phyloP scores from a whole-genome alignment of 176 grass and related monocot genomes.

The Carex parvula region DNA sequence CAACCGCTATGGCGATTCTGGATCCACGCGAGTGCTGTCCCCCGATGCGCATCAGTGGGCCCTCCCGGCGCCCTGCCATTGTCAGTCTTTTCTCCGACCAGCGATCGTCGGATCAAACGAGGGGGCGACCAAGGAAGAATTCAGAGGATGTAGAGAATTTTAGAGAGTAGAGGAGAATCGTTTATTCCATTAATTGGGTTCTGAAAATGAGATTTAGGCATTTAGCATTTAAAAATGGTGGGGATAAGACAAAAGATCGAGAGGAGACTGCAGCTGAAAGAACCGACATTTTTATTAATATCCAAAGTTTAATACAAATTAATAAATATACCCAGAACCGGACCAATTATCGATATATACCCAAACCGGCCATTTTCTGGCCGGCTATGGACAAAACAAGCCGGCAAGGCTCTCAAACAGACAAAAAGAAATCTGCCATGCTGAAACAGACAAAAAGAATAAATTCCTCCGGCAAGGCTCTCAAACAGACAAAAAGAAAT shows the following conservation, averaged over 20 bases:
- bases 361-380: too few species aligned
- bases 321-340: too few species aligned
- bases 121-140: neutral
- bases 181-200: neutral
- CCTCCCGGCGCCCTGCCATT: constrained; percentile 76
- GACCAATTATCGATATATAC: too few species aligned
- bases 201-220: neutral
- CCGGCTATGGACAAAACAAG: too few species aligned
- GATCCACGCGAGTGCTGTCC: constrained; percentile 61
- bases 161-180: neutral
- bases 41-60: constrained; percentile 50
- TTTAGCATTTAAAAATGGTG: neutral
- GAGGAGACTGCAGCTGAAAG: too few species aligned
- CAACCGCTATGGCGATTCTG: constrained; percentile 66
- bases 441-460: too few species aligned
- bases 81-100: neutral
- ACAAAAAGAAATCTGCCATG: too few species aligned
- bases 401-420: too few species aligned
- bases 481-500: too few species aligned
- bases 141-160: neutral
- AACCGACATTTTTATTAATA: too few species aligned
- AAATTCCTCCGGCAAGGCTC: too few species aligned
- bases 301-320: too few species aligned
- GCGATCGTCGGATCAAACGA: neutral
- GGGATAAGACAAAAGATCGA: neutral